Base-by-base conservation (phyloP, 106 monocot species). In the Allium fistulosum region DNA sequence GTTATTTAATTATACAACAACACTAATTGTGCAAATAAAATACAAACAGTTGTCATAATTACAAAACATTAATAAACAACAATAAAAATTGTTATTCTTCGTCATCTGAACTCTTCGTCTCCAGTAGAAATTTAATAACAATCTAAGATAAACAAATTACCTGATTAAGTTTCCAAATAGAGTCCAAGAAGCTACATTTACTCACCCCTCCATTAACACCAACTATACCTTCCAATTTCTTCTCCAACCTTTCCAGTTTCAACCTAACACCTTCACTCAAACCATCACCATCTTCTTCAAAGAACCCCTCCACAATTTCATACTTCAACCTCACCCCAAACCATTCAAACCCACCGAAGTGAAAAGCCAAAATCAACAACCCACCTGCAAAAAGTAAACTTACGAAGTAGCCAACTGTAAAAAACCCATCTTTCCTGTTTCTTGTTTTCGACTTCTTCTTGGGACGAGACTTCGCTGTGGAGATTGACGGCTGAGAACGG, bases 131-230 rank as follows among this genome's bases (percentile, higher is more conserved):
- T 59, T 18, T 15, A 13, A 57, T 51, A 50, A 9, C 8, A 53
- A 12, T 72, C 27, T 63, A 51, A 59, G 50, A 57, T 11, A 10
- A 69, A 11, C 3, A 8, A 53, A 0, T 60, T 48, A 79, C 46
- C 80, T 85, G 84, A 18, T 82, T 60, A 17, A 94, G 68, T 69
- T 74, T 74, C 94, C 94, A 96, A 50, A 55, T 53, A 18, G 81
- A 80, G 11, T 80, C 75, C 52, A 37, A 16, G 1, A 80, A 85
- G 61, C 88, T 80, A 70, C 91, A 88, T 49, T 83, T 78, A 10
- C 56, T 55, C 14, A 81, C 72, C 6, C 50, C 71, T 0, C 26
- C 72, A 5, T 69, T 70, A 14, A 71, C 72, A 26, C 77, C 76
- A 27, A 82, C 78, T 72, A 96, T 17, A 12, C 74, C 22, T 37